Conservation (phyloP, 2,329 filamentous ascomycete species). For the Penicillium vulpinum region DNA sequence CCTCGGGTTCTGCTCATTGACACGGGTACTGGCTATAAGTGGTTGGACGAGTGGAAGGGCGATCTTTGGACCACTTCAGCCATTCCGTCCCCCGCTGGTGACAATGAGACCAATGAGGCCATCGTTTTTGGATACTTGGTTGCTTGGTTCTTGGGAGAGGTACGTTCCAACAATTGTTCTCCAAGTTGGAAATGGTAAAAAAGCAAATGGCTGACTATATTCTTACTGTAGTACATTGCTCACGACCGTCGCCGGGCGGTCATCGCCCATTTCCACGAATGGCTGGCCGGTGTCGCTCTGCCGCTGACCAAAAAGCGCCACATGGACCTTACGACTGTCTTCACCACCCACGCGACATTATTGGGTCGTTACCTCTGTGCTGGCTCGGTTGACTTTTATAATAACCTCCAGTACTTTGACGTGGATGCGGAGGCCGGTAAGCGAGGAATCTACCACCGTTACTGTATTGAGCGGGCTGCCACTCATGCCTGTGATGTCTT, state of each 20-base stretch:
- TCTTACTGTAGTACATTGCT: slow-evolving; percentile 70
- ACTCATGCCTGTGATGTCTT: slow-evolving; percentile 94
- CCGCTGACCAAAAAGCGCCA: slow-evolving; percentile 89
- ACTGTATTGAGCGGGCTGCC: slow-evolving; percentile 94
- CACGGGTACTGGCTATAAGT: slow-evolving; percentile 87
- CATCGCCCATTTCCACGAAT: slow-evolving; percentile 98
- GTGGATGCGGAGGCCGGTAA: slow-evolving; percentile 96
- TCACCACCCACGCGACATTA: slow-evolving; percentile 95
- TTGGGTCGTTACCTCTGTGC: slow-evolving; percentile 95
- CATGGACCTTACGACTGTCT: slow-evolving; percentile 97
- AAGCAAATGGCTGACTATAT: slow-evolving; percentile 2
- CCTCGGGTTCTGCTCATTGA: slow-evolving; percentile 92
- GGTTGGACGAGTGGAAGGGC: slow-evolving; percentile 93
- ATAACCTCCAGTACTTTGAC: slow-evolving; percentile 95
- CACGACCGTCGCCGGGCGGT: slow-evolving; percentile 91
- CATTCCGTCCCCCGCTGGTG: slow-evolving; percentile 88
- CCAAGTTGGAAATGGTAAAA: not conserved
- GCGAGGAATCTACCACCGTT: slow-evolving; percentile 96
- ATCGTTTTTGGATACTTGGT: slow-evolving; percentile 97
- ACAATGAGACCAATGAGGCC: slow-evolving; percentile 95
- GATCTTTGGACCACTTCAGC: slow-evolving; percentile 91
- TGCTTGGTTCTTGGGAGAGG: slow-evolving; percentile 97
- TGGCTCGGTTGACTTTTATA: slow-evolving; percentile 98
- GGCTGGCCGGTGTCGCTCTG: slow-evolving; percentile 90
- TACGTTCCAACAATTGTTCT: slow-evolving; percentile 48